phyloP scores from a whole-genome alignment of 176 grass and related monocot species.

The Carex parvula region DNA sequence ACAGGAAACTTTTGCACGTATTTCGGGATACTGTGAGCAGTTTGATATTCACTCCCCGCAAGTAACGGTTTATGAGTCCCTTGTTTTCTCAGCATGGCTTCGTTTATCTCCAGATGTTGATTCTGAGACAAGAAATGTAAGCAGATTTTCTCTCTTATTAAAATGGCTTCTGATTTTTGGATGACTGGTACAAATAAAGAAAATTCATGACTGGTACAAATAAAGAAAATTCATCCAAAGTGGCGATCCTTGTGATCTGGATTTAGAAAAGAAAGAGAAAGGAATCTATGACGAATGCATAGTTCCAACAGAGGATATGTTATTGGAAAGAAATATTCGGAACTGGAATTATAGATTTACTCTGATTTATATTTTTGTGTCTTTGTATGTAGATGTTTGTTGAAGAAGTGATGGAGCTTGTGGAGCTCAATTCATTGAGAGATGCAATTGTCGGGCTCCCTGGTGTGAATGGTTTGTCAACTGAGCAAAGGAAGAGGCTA shows the following conservation, averaged over 20 bases:
- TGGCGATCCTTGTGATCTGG: too few relatives aligned
- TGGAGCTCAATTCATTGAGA: conserved; percentile 31
- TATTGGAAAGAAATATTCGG: neutral
- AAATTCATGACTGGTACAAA: too few relatives aligned
- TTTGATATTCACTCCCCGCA: conserved; percentile 55
- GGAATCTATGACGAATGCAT: neutral
- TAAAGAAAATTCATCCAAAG: too few relatives aligned
- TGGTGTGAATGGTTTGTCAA: conserved; percentile 35
- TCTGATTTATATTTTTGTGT: neutral
- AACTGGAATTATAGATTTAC: neutral
- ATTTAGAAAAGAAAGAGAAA: neutral
- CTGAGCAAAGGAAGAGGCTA: conserved; percentile 22
- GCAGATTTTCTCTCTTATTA: neutral
- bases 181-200: too few relatives aligned
- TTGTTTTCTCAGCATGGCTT: conserved; percentile 53
- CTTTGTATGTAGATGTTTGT: conserved; percentile 32
- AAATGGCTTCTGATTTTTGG: neutral
- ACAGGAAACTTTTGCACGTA: conserved; percentile 49
- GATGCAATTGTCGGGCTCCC: conserved; percentile 32
- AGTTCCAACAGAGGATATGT: neutral
- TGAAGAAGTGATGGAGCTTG: conserved; percentile 40
- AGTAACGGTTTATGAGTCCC: conserved; percentile 48
- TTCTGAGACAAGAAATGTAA: conserved; percentile 26
- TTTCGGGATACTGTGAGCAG: conserved; percentile 64
- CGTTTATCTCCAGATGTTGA: conserved; percentile 41